Evolutionary conservation across 805 yeast species (phyloP), one percentile per base, ranked within the genome.

Genomic region (Saccharomycopsis synnaedendra): DNA sequence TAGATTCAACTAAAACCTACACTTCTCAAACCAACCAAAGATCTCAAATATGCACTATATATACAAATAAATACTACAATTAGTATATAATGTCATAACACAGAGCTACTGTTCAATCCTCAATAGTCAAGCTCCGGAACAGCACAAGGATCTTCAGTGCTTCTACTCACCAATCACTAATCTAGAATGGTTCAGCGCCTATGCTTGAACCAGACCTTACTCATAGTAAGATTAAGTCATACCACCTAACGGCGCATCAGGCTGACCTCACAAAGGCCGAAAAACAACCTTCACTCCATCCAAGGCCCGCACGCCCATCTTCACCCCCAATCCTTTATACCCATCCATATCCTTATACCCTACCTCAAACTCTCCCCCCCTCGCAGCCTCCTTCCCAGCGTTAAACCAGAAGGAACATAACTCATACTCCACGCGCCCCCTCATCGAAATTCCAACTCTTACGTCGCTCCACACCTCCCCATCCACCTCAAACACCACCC

Each of bases 281-380:
- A 46, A 45, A n/a, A 57, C 60, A 7, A 76, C 56, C 44, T 68
- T 70, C 5, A 79, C 55, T 7, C 62, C 46, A n/a, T 78, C 80
- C 55, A 83, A 81, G 7, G 73, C 55, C 51, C 68, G 66, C 3
- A 65, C 47, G 0, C 88, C 88, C 10, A 51, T 50, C 53, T 71
- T 73, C 42, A 66, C 66, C n/a, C 58, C 56, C 1, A 78, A 70
- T 1, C 93, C 94, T 53, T 72, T 71, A 49, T 69, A 70, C 0
- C 95, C 94, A 61, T 85, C 94, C 55, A 82, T 64, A 0, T 74
- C 70, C 3, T 67, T 65, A 80, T 81, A 78, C 38, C 58, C 48
- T 42, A 53, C 34, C 6, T 31, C 34, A 5, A 33, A 39, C 29
- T 39, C 36, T 9, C 36, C n/a, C 1, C 27, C 37, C 11, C 11